Percentiles rank a stretch among this genome's conserved stretches.
phyloP scores from a whole-genome alignment of 148 eudicot species.

The Chenopodium suecicum region DNA sequence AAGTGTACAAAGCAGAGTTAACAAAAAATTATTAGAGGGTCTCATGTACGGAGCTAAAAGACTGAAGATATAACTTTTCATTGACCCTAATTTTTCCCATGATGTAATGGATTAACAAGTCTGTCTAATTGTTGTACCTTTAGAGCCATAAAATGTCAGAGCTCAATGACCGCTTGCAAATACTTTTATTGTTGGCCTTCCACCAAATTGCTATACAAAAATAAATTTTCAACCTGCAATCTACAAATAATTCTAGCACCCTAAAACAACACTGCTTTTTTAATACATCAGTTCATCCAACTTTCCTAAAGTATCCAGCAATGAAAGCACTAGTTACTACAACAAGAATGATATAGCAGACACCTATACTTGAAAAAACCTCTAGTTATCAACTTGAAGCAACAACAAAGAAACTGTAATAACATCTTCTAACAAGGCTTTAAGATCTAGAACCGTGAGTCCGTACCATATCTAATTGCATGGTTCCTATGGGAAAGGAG shows the following conservation, averaged over 20 bases:
- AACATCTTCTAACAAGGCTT: neutral
- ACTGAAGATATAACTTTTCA: too few relatives aligned
- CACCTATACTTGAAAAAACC: neutral
- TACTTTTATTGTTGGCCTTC: neutral
- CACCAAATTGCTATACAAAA: neutral
- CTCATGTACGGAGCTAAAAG: too few relatives aligned
- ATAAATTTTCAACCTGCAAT: neutral
- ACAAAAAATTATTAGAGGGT: too few relatives aligned
- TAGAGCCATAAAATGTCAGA: too few relatives aligned
- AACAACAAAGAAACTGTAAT: neutral
- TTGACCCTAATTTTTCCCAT: too few relatives aligned
- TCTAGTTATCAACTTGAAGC: neutral
- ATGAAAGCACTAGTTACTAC: neutral
- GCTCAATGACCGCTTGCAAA: too few relatives aligned
- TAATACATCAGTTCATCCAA: neutral
- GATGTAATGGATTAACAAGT: too few relatives aligned
- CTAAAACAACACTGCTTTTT: neutral
- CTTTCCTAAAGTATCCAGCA: neutral
- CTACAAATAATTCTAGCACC: neutral
- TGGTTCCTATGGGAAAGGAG: neutral
- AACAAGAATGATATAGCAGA: neutral
- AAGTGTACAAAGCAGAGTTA: too few relatives aligned
- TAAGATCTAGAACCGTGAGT: neutral
- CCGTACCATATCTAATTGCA: neutral
- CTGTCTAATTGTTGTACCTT: too few relatives aligned